Conservation (phyloP, 2,329 filamentous ascomycete genomes). For the Clarireedia homoeocarpa region DNA sequence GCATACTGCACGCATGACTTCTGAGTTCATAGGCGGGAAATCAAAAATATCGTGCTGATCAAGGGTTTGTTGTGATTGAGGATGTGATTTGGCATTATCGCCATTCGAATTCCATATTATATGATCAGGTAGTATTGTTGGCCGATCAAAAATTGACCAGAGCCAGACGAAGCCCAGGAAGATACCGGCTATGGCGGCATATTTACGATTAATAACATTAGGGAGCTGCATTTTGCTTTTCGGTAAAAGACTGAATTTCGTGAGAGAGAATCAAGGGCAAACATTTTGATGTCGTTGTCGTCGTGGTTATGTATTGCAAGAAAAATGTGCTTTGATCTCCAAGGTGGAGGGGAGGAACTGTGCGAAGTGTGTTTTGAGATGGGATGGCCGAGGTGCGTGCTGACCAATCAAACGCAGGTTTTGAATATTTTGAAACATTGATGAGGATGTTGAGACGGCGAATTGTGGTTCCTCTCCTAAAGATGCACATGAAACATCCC, state of each 20-base stretch:
- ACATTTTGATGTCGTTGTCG: background rate
- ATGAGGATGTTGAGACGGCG: background rate
- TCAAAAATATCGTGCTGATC: conserved; percentile 27
- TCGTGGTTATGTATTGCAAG: background rate
- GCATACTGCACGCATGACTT: conserved; percentile 30
- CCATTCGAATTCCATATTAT: conserved; percentile 8
- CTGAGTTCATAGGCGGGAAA: conserved; percentile 32
- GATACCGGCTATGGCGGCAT: conserved; percentile 14
- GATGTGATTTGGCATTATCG: background rate
- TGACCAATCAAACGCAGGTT: background rate
- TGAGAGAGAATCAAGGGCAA: background rate
- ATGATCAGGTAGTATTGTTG: conserved; percentile 8
- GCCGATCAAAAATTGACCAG: conserved; percentile 19
- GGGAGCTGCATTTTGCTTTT: conserved; percentile 1
- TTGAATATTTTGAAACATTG: background rate
- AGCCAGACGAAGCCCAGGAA: conserved; percentile 17
- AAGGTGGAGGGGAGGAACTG: background rate
- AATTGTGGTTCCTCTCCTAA: background rate
- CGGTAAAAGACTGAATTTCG: background rate
- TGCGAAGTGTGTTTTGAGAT: conserved; percentile 8
- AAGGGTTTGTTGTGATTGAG: background rate
- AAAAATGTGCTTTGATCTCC: conserved; percentile 10
- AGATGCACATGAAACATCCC: background rate
- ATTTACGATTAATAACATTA: conserved; percentile 15
- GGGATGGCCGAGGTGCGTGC: background rate